These are phyloP conservation scores for Pseudocercospora musae DNA, from an alignment of 2,329 filamentous ascomycete species.

Conservation along the genomic window DNA sequence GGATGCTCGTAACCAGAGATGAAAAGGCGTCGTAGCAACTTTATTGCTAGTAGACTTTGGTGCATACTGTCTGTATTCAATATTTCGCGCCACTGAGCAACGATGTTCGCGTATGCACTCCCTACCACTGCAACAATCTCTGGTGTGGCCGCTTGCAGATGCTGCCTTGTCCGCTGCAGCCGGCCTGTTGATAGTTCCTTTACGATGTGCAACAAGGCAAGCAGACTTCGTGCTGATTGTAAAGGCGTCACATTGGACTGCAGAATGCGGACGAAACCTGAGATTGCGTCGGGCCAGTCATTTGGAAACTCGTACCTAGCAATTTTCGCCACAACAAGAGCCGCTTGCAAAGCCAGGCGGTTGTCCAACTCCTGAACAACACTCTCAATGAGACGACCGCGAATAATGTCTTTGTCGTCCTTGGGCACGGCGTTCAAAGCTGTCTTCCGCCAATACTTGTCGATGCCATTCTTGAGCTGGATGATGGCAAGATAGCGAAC, in stretches of 20 bases:
- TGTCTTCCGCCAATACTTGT: constrained; percentile 86
- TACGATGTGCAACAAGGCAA: constrained; percentile 78
- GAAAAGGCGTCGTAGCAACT: constrained; percentile 73
- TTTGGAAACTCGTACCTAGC: constrained; percentile 83
- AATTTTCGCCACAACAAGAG: constrained; percentile 82
- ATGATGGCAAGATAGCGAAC: constrained; percentile 88
- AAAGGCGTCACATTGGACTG: constrained; percentile 44
- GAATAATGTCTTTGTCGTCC: constrained; percentile 73
- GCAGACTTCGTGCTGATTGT: constrained; percentile 68
- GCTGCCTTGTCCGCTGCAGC: constrained; percentile 69
- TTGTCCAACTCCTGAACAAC: constrained; percentile 73
- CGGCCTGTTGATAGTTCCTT: constrained; percentile 86
- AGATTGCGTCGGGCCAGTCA: constrained; percentile 67
- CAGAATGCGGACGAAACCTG: constrained; percentile 59
- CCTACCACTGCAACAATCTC: constrained; percentile 79
- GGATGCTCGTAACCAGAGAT: constrained; percentile 81
- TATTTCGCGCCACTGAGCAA: constrained; percentile 58
- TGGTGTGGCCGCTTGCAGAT: constrained; percentile 72
- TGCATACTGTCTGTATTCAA: constrained; percentile 57
- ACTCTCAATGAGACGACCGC: constrained; percentile 69
- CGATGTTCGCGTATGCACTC: constrained; percentile 71
- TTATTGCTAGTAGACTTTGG: constrained; percentile 75
- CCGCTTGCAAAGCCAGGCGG: constrained; percentile 79
- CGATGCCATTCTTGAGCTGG: constrained; percentile 93
- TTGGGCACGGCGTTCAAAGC: constrained; percentile 63